Conservation (phyloP, 306 rosid genomes). For the Castanea mollissima region DNA sequence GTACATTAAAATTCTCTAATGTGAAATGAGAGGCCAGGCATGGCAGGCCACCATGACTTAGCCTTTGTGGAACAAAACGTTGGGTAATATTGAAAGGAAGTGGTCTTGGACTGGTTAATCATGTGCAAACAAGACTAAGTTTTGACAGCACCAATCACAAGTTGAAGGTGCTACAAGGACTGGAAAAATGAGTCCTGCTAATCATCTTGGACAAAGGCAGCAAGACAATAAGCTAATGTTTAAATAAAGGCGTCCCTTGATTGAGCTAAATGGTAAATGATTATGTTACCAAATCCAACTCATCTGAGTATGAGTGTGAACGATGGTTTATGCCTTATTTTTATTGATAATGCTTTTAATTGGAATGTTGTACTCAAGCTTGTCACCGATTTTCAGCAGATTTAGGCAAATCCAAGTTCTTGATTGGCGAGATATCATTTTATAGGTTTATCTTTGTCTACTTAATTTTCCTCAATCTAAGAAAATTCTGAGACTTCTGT, state of each 20-base stretch:
- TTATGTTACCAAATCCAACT: neutral
- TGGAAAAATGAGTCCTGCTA: neutral
- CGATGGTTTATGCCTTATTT: neutral
- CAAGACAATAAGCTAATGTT: neutral
- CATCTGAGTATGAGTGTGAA: neutral
- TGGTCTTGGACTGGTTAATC: constrained; percentile 31
- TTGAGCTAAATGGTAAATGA: neutral
- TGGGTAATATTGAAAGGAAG: too few species aligned
- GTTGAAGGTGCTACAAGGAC: too few species aligned
- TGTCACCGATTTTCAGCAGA: neutral
- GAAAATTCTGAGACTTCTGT: neutral
- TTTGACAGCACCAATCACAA: neutral
- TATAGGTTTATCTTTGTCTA: neutral
- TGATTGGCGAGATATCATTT: neutral
- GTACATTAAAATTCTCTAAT: neutral
- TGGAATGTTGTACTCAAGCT: neutral
- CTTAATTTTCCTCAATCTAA: constrained; percentile 2
- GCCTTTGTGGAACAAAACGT: too few species aligned
- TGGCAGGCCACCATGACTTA: neutral
- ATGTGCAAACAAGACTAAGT: neutral
- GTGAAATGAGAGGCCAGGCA: neutral
- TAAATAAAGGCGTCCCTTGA: neutral
- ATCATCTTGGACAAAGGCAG: neutral
- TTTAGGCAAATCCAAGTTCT: neutral
- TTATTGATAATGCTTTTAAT: neutral